Conservation (phyloP, 805 yeast genomes). For the Tetrapisispora pingtungensis region DNA sequence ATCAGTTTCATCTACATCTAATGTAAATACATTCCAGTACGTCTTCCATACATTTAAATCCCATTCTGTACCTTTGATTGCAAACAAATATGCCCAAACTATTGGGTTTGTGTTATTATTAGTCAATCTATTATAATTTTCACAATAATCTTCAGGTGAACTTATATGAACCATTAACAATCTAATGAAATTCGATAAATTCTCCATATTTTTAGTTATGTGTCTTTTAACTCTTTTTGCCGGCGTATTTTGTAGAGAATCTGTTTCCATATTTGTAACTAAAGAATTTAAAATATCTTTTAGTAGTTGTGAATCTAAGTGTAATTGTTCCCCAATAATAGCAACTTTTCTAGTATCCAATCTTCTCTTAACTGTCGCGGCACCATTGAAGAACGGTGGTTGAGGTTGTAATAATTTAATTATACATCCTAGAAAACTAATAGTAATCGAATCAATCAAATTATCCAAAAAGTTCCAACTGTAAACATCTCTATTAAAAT, state of each 20-base stretch:
- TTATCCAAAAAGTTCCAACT: slow-evolving; percentile 67
- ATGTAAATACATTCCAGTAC: slow-evolving; percentile 17
- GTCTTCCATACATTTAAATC: slow-evolving; percentile 24
- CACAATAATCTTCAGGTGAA: slow-evolving; percentile 39
- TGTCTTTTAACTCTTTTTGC: slow-evolving; percentile 22
- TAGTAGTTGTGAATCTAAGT: slow-evolving; percentile 59
- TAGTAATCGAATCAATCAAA: slow-evolving; percentile 53
- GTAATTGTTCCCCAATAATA: slow-evolving; percentile 63
- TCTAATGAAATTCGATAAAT: slow-evolving; percentile 16
- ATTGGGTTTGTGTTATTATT: slow-evolving; percentile 15
- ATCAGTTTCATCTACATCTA: slow-evolving; percentile 3
- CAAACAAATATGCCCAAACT: slow-evolving; percentile 25
- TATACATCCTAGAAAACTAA: slow-evolving; percentile 47
- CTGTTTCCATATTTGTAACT: slow-evolving; percentile 14
- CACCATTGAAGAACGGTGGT: slow-evolving; percentile 38
- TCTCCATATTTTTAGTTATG: slow-evolving; percentile 15
- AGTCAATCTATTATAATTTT: slow-evolving; percentile 26
- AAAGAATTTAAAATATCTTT: slow-evolving; percentile 38
- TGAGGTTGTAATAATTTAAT: slow-evolving; percentile 51
- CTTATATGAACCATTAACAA: slow-evolving; percentile 25
- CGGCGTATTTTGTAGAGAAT: slow-evolving; percentile 12
- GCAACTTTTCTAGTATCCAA: slow-evolving; percentile 21
- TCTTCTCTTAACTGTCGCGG: slow-evolving; percentile 6
- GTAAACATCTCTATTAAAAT: slow-evolving; percentile 60
- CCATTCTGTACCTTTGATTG: slow-evolving; percentile 26